phyloP scores from a whole-genome alignment of 139 green algal species.

The Coelastrella sp. region DNA sequence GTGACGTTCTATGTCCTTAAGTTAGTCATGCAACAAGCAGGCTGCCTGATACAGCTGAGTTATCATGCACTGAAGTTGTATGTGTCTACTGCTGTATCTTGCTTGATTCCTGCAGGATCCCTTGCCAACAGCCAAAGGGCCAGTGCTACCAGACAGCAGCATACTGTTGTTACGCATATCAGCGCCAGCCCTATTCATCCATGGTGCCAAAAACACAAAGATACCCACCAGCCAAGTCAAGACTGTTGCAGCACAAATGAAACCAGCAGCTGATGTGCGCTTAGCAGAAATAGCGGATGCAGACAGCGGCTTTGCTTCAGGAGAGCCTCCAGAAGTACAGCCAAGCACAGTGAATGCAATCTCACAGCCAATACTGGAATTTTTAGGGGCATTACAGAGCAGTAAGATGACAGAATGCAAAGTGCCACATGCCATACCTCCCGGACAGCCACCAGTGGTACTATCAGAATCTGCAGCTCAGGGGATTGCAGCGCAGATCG shows the following conservation, averaged over 20 bases:
- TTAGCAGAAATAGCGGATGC: conserved; percentile 7
- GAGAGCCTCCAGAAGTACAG: conserved; percentile 12
- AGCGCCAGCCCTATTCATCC: conserved; percentile 58
- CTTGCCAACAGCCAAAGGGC: conserved; percentile 53
- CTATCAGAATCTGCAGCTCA: conserved; percentile 18
- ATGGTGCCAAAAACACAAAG: not conserved
- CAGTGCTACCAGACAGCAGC: conserved; percentile 46
- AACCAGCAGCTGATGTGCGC: not conserved
- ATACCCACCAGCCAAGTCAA: not conserved
- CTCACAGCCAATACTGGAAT: conserved; percentile 26
- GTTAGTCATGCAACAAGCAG: no score
- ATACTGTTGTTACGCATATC: conserved; percentile 54
- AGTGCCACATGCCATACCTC: conserved; percentile 24
- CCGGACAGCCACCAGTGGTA: not conserved
- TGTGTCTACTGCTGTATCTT: not conserved
- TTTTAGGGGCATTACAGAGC: not conserved
- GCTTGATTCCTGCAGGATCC: conserved; percentile 32
- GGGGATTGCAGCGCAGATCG: conserved; percentile 25
- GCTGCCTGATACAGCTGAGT: no score
- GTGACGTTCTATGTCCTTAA: no score
- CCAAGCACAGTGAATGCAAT: not conserved
- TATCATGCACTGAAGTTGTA: no score
- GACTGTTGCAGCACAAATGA: conserved; percentile 34
- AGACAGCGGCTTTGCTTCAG: conserved; percentile 28
- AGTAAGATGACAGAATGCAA: conserved; percentile 42